These are phyloP conservation scores for Blastosporella zonata DNA, from an alignment of 1,284 basidiomycete genomes.

Conservation along the genomic window DNA sequence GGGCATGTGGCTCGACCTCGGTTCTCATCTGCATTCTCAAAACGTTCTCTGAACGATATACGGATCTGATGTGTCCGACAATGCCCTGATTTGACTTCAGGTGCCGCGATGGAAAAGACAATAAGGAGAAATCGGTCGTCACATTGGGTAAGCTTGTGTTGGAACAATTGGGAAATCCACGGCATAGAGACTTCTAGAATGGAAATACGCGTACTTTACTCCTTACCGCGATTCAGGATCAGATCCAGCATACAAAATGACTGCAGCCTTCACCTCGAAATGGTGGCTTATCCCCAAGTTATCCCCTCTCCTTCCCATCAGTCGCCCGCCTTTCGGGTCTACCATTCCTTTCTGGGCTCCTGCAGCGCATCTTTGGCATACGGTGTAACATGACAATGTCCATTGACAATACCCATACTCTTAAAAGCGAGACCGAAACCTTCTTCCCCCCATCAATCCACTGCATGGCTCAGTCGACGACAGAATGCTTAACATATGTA, in stretches of 20 bases:
- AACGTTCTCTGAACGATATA: neutral
- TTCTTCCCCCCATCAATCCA: constrained; percentile 29
- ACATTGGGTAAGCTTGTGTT: constrained; percentile 26
- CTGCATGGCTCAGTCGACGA: constrained; percentile 23
- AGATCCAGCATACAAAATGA: constrained; percentile 18
- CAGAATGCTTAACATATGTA: constrained; percentile 18
- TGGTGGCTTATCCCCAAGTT: constrained; percentile 17
- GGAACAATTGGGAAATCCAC: constrained; percentile 33
- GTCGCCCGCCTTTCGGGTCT: constrained; percentile 30
- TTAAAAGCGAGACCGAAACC: constrained; percentile 29
- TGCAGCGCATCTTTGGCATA: constrained; percentile 15
- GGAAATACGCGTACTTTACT: constrained; percentile 12
- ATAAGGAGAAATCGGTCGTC: constrained; percentile 31
- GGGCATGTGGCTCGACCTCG: constrained; percentile 8
- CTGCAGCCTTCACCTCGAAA: constrained; percentile 5
- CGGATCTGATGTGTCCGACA: constrained; percentile 14
- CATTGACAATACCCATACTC: constrained; percentile 34
- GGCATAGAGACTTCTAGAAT: constrained; percentile 18
- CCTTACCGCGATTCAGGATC: constrained; percentile 22
- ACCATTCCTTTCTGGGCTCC: constrained; percentile 28
- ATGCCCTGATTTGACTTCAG: constrained; percentile 14
- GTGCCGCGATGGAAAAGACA: constrained; percentile 32
- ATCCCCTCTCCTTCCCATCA: constrained; percentile 17
- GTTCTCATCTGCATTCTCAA: neutral
- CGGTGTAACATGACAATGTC: constrained; percentile 25